These are phyloP conservation scores for Dissophora globulifera DNA, from an alignment of 192 early-diverging fungal species.

Conservation along the genomic window DNA sequence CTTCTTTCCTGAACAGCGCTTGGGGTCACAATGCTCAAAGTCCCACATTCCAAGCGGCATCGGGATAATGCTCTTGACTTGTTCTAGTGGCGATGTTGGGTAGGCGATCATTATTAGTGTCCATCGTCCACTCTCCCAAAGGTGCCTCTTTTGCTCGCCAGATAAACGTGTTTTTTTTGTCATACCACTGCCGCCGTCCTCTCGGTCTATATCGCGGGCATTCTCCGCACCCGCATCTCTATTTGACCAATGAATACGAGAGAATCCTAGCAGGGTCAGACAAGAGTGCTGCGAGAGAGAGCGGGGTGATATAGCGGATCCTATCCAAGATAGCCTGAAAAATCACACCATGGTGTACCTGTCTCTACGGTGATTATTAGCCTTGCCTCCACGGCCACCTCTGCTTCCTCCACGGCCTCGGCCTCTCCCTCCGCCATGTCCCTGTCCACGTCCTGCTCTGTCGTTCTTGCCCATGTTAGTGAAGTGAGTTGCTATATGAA, in stretches of 20 bases:
- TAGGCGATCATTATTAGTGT: too few relatives aligned
- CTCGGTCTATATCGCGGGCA: conserved; percentile 39
- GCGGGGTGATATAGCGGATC: background rate
- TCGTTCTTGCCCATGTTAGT: conserved; percentile 50
- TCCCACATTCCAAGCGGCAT: conserved; percentile 90
- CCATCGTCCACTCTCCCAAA: too few relatives aligned
- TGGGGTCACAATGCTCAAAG: conserved; percentile 99
- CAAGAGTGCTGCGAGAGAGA: background rate
- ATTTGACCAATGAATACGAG: background rate
- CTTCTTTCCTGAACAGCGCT: conserved; percentile 94
- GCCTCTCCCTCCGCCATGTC: conserved; percentile 46
- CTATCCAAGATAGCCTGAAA: too few relatives aligned
- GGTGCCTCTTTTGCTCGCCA: too few relatives aligned
- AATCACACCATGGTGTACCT: conserved; percentile 22
- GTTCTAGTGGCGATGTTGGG: too few relatives aligned
- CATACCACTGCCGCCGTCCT: conserved; percentile 21
- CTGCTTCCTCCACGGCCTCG: conserved; percentile 47
- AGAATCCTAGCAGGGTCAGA: background rate
- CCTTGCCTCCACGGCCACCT: conserved; percentile 39
- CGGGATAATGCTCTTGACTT: conserved; percentile 57
- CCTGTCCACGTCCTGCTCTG: conserved; percentile 34
- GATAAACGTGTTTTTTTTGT: too few relatives aligned
- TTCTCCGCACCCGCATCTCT: conserved; percentile 48
- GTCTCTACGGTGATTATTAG: conserved; percentile 42
- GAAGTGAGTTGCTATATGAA: background rate